These are phyloP conservation scores for Knoxdaviesia proteae DNA, from an alignment of 2,329 filamentous ascomycete species.

Conservation along the genomic window DNA sequence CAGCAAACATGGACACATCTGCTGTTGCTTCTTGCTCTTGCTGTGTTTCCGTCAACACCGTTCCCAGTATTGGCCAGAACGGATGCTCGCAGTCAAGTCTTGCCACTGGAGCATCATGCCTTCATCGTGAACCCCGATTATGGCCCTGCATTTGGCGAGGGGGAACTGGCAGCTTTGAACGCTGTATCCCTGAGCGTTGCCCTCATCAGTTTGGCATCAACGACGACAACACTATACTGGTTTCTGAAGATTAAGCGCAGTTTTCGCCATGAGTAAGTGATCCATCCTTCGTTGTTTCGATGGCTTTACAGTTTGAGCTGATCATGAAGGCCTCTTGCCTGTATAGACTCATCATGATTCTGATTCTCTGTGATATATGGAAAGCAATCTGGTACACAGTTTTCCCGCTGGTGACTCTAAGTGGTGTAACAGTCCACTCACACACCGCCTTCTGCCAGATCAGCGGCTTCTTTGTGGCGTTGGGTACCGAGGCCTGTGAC, in stretches of 20 bases:
- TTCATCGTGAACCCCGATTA: neutral
- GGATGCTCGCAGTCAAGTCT: no score
- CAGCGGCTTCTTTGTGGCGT: conserved; percentile 44
- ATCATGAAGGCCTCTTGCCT: neutral
- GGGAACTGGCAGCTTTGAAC: conserved; percentile 8
- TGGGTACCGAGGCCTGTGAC: conserved; percentile 51
- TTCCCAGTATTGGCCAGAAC: no score
- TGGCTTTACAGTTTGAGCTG: neutral
- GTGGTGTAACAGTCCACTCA: conserved; percentile 25
- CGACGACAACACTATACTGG: conserved; percentile 43
- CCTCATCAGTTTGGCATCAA: conserved; percentile 33
- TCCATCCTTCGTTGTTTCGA: neutral
- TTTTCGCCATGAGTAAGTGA: conserved; percentile 49
- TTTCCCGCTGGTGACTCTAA: conserved; percentile 38
- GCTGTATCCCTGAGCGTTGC: conserved; percentile 18
- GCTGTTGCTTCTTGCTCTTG: no score
- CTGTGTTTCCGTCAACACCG: no score
- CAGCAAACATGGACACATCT: no score
- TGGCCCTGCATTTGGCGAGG: neutral
- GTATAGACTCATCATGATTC: conserved; percentile 47
- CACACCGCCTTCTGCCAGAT: conserved; percentile 41
- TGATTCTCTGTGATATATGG: conserved; percentile 52
- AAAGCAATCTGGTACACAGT: conserved; percentile 49
- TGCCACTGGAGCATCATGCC: no score
- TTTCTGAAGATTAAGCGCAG: conserved; percentile 52